Evolutionary conservation across 352 stramenopile species (phyloP).

Genomic region (Salisapilia sapeloensis): DNA sequence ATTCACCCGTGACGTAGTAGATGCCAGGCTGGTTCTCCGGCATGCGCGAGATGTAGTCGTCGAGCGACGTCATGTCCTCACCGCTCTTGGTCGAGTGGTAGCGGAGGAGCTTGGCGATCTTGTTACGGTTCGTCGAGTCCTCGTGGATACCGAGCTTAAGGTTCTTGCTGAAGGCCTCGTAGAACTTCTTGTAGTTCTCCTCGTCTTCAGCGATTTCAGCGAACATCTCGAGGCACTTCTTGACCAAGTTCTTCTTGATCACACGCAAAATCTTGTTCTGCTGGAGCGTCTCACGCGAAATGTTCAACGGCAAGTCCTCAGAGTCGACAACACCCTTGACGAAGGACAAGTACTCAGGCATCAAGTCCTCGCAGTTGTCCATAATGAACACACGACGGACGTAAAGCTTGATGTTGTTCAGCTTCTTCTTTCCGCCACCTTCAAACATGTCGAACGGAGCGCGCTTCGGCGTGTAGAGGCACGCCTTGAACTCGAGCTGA

Average conservation of each 20-base stretch:
- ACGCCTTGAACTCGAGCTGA: conserved; percentile 98
- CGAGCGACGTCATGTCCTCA: conserved; percentile 92
- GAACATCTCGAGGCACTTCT: conserved; percentile 99
- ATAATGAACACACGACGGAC: conserved; percentile 99
- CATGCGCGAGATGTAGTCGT: conserved; percentile 97
- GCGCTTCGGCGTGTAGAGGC: conserved; percentile 97
- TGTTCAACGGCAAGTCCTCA: conserved; percentile 99
- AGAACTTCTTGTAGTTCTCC: conserved; percentile 99
- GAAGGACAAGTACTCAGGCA: conserved; percentile 99
- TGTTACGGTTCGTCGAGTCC: conserved; percentile 97
- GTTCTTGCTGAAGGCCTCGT: conserved; percentile 99
- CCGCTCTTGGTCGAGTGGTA: conserved; percentile 98
- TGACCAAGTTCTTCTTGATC: conserved; percentile 99
- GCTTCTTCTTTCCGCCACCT: conserved; percentile 97
- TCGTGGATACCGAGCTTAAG: conserved; percentile 99
- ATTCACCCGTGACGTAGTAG: conserved; percentile 99
- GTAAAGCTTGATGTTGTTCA: conserved; percentile 99
- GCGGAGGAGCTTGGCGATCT: conserved; percentile 98
- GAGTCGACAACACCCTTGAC: conserved; percentile 99
- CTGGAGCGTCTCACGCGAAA: conserved; percentile 99
- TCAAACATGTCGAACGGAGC: conserved; percentile 99
- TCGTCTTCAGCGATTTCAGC: conserved; percentile 95
- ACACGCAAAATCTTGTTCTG: conserved; percentile 99
- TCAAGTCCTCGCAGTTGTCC: conserved; percentile 99
- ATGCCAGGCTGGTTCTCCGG: conserved; percentile 96